Conservation (phyloP, 2,329 filamentous ascomycete species). For the Aspergillus quadricinctus region DNA sequence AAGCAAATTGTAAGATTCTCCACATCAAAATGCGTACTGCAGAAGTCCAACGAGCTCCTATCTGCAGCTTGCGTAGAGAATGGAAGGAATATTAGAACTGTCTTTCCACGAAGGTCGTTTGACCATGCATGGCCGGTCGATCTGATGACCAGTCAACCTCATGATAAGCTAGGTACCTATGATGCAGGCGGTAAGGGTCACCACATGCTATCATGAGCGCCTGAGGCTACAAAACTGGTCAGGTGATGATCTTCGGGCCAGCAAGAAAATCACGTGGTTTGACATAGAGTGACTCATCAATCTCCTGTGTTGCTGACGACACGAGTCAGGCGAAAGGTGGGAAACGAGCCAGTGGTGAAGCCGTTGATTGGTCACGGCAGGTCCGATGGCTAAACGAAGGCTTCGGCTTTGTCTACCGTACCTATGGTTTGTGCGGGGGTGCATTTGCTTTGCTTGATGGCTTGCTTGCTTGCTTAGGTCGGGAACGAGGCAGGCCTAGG, state of each 20-base stretch:
- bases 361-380: slow-evolving; percentile 9
- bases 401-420: background rate
- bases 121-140: background rate
- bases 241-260: too few species aligned
- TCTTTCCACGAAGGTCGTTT: background rate
- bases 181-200: slow-evolving; percentile 7
- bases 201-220: slow-evolving; percentile 1
- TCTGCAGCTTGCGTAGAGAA: background rate
- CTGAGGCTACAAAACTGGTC: slow-evolving; percentile 9
- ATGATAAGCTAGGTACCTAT: slow-evolving; percentile 10
- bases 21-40: background rate
- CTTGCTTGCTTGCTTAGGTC: slow-evolving; percentile 1
- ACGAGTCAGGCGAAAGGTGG: slow-evolving; percentile 15
- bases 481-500: background rate
- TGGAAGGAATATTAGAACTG: background rate
- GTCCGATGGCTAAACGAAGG: background rate
- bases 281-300: background rate
- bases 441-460: background rate
- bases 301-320: slow-evolving; percentile 14
- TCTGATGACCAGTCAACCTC: slow-evolving; percentile 7
- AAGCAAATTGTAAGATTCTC: background rate
- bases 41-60: background rate
- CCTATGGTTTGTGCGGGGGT: slow-evolving; percentile 15
- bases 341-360: background rate
- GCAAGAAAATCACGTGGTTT: background rate